Evolutionary conservation across 2,329 filamentous ascomycete species (phyloP).

Genomic region (Conoideocrella luteorostrata): DNA sequence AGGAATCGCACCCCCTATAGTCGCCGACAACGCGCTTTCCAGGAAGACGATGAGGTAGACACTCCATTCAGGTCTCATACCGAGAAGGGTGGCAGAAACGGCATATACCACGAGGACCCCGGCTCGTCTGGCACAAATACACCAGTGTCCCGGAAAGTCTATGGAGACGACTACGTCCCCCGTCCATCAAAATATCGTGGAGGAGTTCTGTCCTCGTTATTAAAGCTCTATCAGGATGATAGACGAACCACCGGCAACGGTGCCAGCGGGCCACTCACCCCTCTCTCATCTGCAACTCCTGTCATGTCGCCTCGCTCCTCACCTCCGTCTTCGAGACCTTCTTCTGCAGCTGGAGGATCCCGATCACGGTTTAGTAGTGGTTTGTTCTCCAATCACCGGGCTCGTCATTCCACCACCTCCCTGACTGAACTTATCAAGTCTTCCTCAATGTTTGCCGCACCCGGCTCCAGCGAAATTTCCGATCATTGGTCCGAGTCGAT

Average conservation of each 20-base stretch:
- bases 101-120: slow-evolving; percentile 24
- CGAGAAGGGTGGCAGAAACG: slow-evolving; percentile 19
- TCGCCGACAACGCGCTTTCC: slow-evolving; percentile 15
- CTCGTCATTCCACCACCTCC: slow-evolving; percentile 35
- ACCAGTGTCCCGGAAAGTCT: slow-evolving; percentile 40
- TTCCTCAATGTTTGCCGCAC: slow-evolving; percentile 44
- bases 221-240: slow-evolving; percentile 61
- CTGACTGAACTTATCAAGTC: slow-evolving; percentile 48
- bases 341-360: slow-evolving; percentile 28
- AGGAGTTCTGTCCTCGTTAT: slow-evolving; percentile 64
- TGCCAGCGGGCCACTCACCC: slow-evolving; percentile 36
- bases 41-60: slow-evolving; percentile 24
- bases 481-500: slow-evolving; percentile 39
- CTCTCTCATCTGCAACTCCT: slow-evolving; percentile 31
- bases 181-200: slow-evolving; percentile 63
- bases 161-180: slow-evolving; percentile 52
- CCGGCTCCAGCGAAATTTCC: slow-evolving; percentile 37
- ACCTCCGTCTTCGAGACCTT: slow-evolving; percentile 32
- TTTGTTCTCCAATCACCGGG: slow-evolving; percentile 35
- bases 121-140: slow-evolving; percentile 30
- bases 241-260: slow-evolving; percentile 24
- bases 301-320: slow-evolving; percentile 35
- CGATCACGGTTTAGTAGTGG: slow-evolving; percentile 30
- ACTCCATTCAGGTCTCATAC: slow-evolving; percentile 28
- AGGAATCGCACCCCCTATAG: slow-evolving; percentile 19